A percentile compares a stretch with the other conserved stretches of the same genome.
phyloP scores from a whole-genome alignment of 352 stramenopile species.

The Globisporangium splendens region DNA sequence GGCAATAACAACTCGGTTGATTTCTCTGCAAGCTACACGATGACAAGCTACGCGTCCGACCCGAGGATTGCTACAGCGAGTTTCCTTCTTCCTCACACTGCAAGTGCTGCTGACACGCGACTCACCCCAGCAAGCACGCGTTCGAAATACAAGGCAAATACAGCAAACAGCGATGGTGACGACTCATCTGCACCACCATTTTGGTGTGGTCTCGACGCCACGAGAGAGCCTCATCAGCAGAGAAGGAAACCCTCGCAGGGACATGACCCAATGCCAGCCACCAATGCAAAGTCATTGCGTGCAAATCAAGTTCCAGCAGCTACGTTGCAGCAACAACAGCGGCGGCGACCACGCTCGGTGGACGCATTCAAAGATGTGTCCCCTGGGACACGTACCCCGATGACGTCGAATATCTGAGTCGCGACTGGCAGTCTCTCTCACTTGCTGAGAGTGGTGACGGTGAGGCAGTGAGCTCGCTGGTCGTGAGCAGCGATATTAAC shows the following conservation, averaged over 20 bases:
- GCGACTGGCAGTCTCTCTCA: constrained; percentile 2
- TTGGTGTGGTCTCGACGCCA: constrained; percentile 7
- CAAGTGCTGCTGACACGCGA: too few species aligned
- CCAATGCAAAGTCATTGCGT: too few species aligned
- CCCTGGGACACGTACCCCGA: constrained; percentile 9
- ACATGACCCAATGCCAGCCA: too few species aligned
- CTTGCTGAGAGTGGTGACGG: background rate
- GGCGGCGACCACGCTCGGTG: background rate
- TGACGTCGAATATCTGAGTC: background rate
- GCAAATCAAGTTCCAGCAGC: background rate
- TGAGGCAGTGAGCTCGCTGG: background rate
- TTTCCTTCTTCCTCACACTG: too few species aligned
- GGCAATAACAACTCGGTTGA: background rate
- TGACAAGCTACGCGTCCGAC: constrained; percentile 3
- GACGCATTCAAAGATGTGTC: background rate
- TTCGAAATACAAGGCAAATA: too few species aligned
- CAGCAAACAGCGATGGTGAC: too few species aligned
- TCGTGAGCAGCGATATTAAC: background rate
- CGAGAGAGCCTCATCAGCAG: background rate
- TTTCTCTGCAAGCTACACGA: constrained; percentile 11
- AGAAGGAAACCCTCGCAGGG: background rate
- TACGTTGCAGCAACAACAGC: background rate
- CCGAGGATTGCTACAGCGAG: background rate
- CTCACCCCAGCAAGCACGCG: too few species aligned
- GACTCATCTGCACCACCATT: background rate